A percentile compares a stretch with the other conserved stretches of the same genome.
Conservation (phyloP, 2,329 filamentous ascomycete genomes). For the Cladosporium sp. region DNA sequence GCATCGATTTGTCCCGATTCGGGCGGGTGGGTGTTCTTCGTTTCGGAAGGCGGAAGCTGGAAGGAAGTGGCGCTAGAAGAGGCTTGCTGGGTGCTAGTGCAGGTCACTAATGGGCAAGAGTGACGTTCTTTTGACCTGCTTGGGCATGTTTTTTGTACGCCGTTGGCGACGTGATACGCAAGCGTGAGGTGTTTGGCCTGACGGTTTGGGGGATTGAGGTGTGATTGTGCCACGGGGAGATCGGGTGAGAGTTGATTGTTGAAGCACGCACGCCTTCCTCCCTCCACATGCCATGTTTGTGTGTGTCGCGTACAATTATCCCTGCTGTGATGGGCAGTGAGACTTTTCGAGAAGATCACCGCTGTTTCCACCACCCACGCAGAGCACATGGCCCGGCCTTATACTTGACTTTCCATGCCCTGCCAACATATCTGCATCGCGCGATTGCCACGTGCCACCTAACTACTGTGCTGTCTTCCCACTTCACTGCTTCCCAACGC, state of each 20-base stretch:
- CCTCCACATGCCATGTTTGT: neutral
- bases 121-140: constrained; percentile 2
- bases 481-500: neutral
- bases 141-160: constrained; percentile 7
- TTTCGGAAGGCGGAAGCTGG: constrained; percentile 1
- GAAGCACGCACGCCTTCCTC: too few relatives aligned
- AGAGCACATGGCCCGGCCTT: neutral
- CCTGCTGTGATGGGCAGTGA: neutral
- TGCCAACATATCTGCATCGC: constrained; percentile 1
- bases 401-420: neutral
- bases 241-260: neutral
- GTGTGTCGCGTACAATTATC: neutral
- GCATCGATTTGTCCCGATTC: constrained; percentile 7
- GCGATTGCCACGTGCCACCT: constrained; percentile 12
- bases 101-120: neutral
- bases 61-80: constrained; percentile 4
- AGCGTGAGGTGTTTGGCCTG: neutral
- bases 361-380: constrained; percentile 1
- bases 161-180: neutral
- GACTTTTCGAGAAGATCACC: constrained; percentile 17
- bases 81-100: constrained; percentile 4
- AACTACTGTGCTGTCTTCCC: neutral
- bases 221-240: neutral
- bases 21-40: neutral
- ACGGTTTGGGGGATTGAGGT: neutral